Evolutionary conservation across 2,329 filamentous ascomycete species (phyloP).

Genomic region (Alternaria longipes): DNA sequence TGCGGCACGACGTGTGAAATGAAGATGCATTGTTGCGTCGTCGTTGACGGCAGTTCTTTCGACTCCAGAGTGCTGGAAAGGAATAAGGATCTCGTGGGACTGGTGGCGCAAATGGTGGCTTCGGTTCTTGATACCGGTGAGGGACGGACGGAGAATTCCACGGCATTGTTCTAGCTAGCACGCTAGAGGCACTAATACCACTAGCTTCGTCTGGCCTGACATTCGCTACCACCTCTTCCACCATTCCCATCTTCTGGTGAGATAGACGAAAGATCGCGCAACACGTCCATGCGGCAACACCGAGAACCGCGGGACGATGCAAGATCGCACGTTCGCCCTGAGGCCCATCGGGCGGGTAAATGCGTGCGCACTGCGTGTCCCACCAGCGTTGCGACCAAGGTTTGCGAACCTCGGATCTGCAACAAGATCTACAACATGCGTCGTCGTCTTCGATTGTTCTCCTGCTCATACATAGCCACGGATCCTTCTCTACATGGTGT

Average conservation of each 20-base stretch:
- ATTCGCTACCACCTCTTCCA: slow-evolving; percentile 6
- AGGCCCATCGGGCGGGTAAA: slow-evolving; percentile 3
- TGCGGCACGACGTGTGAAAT: background rate
- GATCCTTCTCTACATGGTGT: slow-evolving; percentile 8
- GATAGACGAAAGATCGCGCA: slow-evolving; percentile 2
- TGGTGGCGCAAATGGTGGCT: slow-evolving; percentile 4
- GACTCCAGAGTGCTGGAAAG: background rate
- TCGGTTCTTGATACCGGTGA: slow-evolving; percentile 1
- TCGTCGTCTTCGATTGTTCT: background rate
- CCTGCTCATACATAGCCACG: background rate
- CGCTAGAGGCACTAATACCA: slow-evolving; percentile 1
- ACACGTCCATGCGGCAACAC: background rate
- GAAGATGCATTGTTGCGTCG: background rate
- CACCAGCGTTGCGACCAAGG: slow-evolving; percentile 11
- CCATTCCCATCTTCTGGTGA: slow-evolving; percentile 1
- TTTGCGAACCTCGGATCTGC: background rate
- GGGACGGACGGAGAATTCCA: background rate
- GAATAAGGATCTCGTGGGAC: background rate
- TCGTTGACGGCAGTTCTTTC: background rate
- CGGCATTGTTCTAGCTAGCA: slow-evolving; percentile 1
- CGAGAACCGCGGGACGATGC: slow-evolving; percentile 5
- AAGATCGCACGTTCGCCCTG: slow-evolving; percentile 1
- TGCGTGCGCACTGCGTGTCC: background rate
- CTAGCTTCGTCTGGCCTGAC: slow-evolving; percentile 1
- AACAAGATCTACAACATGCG: slow-evolving; percentile 3